Percentiles rank a stretch among this genome's conserved stretches.
Evolutionary conservation across 2,329 filamentous ascomycete genomes (phyloP).

Genomic region (Scedosporium apiospermum): DNA sequence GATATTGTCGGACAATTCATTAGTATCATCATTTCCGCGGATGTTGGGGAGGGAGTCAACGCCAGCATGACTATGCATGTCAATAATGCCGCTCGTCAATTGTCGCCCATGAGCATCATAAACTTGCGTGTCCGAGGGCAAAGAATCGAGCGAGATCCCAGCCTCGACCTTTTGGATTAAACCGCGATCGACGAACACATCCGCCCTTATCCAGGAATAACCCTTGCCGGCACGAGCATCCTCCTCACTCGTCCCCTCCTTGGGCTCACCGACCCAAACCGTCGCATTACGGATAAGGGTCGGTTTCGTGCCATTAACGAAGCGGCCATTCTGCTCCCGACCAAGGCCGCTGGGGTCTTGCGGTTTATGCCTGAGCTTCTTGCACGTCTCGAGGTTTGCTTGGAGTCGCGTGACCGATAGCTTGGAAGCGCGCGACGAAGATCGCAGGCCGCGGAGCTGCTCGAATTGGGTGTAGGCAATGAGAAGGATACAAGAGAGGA

Average conservation of each 20-base stretch:
- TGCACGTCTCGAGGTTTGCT: slow-evolving; percentile 45
- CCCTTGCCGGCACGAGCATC: slow-evolving; percentile 49
- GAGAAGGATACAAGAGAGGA: slow-evolving; percentile 38
- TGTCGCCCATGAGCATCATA: slow-evolving; percentile 51
- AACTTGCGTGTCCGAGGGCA: slow-evolving; percentile 38
- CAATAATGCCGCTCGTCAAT: slow-evolving; percentile 58
- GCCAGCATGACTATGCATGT: slow-evolving; percentile 62
- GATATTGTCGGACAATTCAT: slow-evolving; percentile 54
- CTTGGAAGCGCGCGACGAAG: neutral
- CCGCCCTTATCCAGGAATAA: slow-evolving; percentile 49
- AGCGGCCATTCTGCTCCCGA: slow-evolving; percentile 51
- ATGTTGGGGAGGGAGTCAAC: slow-evolving; percentile 48
- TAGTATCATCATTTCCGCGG: slow-evolving; percentile 45
- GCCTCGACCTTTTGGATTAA: slow-evolving; percentile 46
- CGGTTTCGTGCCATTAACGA: slow-evolving; percentile 46
- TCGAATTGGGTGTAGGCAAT: slow-evolving; percentile 40
- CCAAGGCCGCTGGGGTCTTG: slow-evolving; percentile 45
- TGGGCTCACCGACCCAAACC: slow-evolving; percentile 56
- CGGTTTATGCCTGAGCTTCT: slow-evolving; percentile 43
- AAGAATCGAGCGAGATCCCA: slow-evolving; percentile 27
- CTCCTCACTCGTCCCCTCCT: slow-evolving; percentile 36
- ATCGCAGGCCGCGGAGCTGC: slow-evolving; percentile 20
- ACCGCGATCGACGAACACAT: slow-evolving; percentile 51
- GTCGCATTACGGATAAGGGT: slow-evolving; percentile 58
- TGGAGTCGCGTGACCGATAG: slow-evolving; percentile 45